These are phyloP conservation scores for Mallotus repandus DNA, from an alignment of 441 rosid genomes.

Conservation along the genomic window DNA sequence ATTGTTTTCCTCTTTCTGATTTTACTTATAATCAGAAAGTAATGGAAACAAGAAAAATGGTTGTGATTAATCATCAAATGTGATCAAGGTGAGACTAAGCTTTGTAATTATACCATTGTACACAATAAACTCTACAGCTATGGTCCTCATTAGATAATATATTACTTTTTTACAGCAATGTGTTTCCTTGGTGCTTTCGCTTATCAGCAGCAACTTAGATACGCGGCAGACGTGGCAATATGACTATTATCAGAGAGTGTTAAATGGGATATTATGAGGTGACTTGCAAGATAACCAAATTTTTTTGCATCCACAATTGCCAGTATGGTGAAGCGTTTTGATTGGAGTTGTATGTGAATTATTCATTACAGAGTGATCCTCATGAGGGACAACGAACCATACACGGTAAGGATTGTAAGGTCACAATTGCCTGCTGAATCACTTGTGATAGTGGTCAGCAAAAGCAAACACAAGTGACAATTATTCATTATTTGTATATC, in stretches of 20 bases:
- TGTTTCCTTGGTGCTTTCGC: conserved; percentile 90
- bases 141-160: conserved; percentile 18
- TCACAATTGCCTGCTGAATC: not conserved
- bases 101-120: conserved; percentile 9
- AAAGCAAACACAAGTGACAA: conserved; percentile 1
- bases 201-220: conserved; percentile 94
- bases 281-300: conserved; percentile 17
- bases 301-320: conserved; percentile 18
- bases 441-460: conserved; percentile 2
- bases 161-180: conserved; percentile 71
- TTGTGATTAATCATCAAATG: too few species aligned
- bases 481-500: conserved; percentile 21
- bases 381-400: conserved; percentile 16
- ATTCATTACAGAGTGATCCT: conserved; percentile 35
- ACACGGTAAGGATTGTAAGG: conserved; percentile 6
- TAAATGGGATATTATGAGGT: conserved; percentile 85
- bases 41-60: too few species aligned
- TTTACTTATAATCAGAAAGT: too few species aligned
- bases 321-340: conserved; percentile 26
- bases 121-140: conserved; percentile 9
- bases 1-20: too few species aligned
- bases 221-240: conserved; percentile 98
- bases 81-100: conserved; percentile 40
- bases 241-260: conserved; percentile 91
- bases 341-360: conserved; percentile 13